A percentile compares a stretch with the other conserved stretches of the same genome.
phyloP scores from a whole-genome alignment of 2,329 filamentous ascomycete genomes.

The Gremmenia infestans region DNA sequence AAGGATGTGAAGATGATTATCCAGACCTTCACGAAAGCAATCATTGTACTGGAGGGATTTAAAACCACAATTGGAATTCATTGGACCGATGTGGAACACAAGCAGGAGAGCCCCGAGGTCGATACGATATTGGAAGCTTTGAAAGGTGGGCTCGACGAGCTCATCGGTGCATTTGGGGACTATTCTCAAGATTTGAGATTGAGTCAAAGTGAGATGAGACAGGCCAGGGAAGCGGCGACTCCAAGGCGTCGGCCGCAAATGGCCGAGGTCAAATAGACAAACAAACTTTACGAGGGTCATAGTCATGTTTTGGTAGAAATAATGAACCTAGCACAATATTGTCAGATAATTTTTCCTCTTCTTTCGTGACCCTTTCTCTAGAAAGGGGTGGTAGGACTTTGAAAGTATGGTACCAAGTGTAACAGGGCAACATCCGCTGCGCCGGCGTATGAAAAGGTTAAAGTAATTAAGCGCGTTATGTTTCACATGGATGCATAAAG shows the following conservation, averaged over 20 bases:
- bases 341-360: no score
- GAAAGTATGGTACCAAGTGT: no score
- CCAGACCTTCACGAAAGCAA: constrained; percentile 63
- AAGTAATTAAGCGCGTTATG: background rate
- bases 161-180: constrained; percentile 68
- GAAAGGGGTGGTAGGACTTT: background rate
- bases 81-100: constrained; percentile 68
- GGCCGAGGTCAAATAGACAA: background rate
- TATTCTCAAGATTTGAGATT: constrained; percentile 70
- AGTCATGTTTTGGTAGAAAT: background rate
- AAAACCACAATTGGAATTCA: constrained; percentile 55
- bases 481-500: background rate
- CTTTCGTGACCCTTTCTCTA: no score
- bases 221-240: constrained; percentile 59
- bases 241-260: background rate
- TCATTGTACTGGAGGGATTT: constrained; percentile 66
- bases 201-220: constrained; percentile 63
- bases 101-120: constrained; percentile 58
- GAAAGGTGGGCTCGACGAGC: constrained; percentile 56
- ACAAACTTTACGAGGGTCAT: background rate
- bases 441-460: background rate
- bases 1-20: constrained; percentile 72
- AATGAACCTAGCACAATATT: background rate
- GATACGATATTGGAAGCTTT: constrained; percentile 63
- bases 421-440: no score